These are phyloP conservation scores for Penicillium sp. DNA, from an alignment of 2,329 filamentous ascomycete genomes.

Conservation along the genomic window DNA sequence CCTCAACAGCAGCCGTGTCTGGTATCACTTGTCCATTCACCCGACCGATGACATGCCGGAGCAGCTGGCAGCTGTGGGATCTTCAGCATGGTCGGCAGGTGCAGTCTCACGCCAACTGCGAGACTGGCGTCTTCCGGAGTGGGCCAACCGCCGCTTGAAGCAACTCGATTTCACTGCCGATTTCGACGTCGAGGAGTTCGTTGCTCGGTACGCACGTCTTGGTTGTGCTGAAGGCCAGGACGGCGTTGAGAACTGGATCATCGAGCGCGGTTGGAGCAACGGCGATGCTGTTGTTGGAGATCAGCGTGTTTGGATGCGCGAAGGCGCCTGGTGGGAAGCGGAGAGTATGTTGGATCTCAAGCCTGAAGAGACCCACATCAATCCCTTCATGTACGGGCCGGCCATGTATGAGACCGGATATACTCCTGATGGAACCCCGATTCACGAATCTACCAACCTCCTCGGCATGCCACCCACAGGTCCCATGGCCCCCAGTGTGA, in stretches of 20 bases:
- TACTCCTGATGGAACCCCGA: constrained; percentile 59
- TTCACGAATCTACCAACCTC: constrained; percentile 61
- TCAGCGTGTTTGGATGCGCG: constrained; percentile 94
- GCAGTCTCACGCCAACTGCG: constrained; percentile 90
- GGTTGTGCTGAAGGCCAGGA: constrained; percentile 90
- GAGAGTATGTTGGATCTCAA: constrained; percentile 94
- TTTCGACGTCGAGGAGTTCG: constrained; percentile 92
- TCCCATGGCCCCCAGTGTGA: constrained; percentile 50
- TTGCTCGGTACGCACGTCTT: constrained; percentile 74
- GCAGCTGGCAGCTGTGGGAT: constrained; percentile 64
- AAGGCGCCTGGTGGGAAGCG: constrained; percentile 95
- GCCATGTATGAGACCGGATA: constrained; percentile 72
- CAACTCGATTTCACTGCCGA: constrained; percentile 94
- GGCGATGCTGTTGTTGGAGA: constrained; percentile 89
- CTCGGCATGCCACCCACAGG: constrained; percentile 55
- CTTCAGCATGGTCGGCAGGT: constrained; percentile 90
- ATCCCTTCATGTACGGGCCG: constrained; percentile 55
- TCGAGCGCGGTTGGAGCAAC: constrained; percentile 97
- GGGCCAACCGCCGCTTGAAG: constrained; percentile 91
- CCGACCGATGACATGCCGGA: constrained; percentile 84
- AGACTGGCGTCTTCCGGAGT: constrained; percentile 90
- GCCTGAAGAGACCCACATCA: constrained; percentile 54
- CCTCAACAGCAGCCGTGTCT: constrained; percentile 81
- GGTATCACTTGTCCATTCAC: constrained; percentile 92
- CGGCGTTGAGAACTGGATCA: constrained; percentile 89